A percentile compares a stretch with the other conserved stretches of the same genome.
phyloP scores from a whole-genome alignment of 768 basidiomycete species.

The Mycena amicta region DNA sequence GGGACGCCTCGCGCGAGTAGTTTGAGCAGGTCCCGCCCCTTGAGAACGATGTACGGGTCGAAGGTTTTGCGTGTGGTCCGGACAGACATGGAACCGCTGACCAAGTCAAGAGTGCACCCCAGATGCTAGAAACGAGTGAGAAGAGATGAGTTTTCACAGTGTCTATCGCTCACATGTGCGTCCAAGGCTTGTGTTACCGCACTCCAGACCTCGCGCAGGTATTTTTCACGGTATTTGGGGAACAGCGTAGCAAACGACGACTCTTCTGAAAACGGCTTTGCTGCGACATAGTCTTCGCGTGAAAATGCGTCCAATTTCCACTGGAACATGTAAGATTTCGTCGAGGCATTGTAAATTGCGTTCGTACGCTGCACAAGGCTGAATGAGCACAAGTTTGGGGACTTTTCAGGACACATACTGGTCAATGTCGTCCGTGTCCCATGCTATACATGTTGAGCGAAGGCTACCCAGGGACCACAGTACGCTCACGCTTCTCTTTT shows the following conservation, averaged over 20 bases:
- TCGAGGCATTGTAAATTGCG: neutral
- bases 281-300: constrained; percentile 74
- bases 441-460: constrained; percentile 58
- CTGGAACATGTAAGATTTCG: constrained; percentile 33
- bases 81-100: constrained; percentile 97
- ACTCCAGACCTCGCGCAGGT: constrained; percentile 93
- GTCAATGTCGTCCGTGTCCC: constrained; percentile 99
- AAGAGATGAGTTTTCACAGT: neutral
- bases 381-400: constrained; percentile 10
- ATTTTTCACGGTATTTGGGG: constrained; percentile 98
- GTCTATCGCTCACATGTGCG: constrained; percentile 65
- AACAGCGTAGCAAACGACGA: constrained; percentile 98
- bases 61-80: constrained; percentile 95
- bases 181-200: constrained; percentile 86
- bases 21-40: constrained; percentile 95
- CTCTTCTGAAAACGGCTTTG: constrained; percentile 83
- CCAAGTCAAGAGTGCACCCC: constrained; percentile 88
- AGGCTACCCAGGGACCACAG: neutral
- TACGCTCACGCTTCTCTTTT: constrained; percentile 90
- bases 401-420: constrained; percentile 62
- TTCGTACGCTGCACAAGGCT: constrained; percentile 44
- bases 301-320: constrained; percentile 90
- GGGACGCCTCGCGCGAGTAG: constrained; percentile 91
- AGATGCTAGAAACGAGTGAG: constrained; percentile 62
- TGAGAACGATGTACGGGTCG: constrained; percentile 95